Conservation (phyloP, 148 eudicot species). For the Hydrangea macrophylla region DNA sequence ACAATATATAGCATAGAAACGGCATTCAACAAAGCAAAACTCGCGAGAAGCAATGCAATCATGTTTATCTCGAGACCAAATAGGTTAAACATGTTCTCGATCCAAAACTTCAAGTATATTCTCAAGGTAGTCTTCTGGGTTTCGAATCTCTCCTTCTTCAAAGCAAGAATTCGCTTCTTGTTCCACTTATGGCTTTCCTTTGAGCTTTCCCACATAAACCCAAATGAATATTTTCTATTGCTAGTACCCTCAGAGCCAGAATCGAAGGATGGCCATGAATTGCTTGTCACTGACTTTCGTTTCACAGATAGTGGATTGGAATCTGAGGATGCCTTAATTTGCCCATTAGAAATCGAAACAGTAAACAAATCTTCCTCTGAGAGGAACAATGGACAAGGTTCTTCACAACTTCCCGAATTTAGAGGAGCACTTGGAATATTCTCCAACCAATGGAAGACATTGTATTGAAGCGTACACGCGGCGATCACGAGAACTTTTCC, state of each 20-base stretch:
- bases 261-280: constrained; percentile 46
- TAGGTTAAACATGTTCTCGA: constrained; percentile 89
- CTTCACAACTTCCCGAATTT: constrained; percentile 63
- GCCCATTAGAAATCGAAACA: constrained; percentile 42
- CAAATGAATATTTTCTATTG: constrained; percentile 45
- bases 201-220: constrained; percentile 65
- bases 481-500: constrained; percentile 85
- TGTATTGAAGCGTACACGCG: constrained; percentile 92
- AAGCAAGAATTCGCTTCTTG: constrained; percentile 62
- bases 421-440: constrained; percentile 46
- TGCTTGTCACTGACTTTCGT: constrained; percentile 30
- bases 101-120: constrained; percentile 89
- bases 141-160: constrained; percentile 86
- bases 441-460: constrained; percentile 93
- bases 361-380: constrained; percentile 44
- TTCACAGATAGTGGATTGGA: constrained; percentile 24
- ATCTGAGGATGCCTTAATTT: constrained; percentile 29
- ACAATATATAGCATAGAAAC: constrained; percentile 81
- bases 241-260: constrained; percentile 31
- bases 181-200: constrained; percentile 95
- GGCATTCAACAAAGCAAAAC: constrained; percentile 83
- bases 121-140: constrained; percentile 79
- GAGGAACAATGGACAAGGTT: constrained; percentile 86
- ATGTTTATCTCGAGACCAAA: constrained; percentile 97
- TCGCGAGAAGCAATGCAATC: constrained; percentile 86